Conservation (phyloP, 2,329 filamentous ascomycete genomes). For the Penicillium sp. region DNA sequence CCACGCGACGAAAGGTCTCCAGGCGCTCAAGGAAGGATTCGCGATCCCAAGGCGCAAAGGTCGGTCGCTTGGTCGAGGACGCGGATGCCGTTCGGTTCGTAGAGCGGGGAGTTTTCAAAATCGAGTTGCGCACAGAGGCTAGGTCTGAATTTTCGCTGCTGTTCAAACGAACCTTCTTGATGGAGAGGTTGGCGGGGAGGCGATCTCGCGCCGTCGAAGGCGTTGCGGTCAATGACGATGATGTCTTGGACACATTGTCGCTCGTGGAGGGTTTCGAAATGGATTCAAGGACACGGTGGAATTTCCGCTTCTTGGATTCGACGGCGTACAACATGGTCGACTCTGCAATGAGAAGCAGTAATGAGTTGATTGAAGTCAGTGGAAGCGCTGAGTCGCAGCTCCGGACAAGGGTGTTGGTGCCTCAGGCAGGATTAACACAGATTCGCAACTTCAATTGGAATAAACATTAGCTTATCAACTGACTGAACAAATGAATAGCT, state of each 20-base stretch:
- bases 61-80: slow-evolving; percentile 50
- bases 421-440: slow-evolving; percentile 18
- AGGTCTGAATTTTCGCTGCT: slow-evolving; percentile 21
- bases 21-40: slow-evolving; percentile 76
- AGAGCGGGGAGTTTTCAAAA: slow-evolving; percentile 30
- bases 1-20: slow-evolving; percentile 85
- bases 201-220: slow-evolving; percentile 25
- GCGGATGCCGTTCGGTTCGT: slow-evolving; percentile 29
- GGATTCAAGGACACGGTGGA: slow-evolving; percentile 47
- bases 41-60: slow-evolving; percentile 83
- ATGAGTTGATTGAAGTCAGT: slow-evolving; percentile 1
- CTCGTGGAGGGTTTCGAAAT: slow-evolving; percentile 32
- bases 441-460: neutral
- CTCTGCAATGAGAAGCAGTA: neutral
- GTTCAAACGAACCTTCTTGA: slow-evolving; percentile 37
- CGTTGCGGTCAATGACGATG: no score
- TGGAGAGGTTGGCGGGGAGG: slow-evolving; percentile 27
- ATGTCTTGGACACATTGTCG: slow-evolving; percentile 22
- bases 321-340: slow-evolving; percentile 44
- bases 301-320: slow-evolving; percentile 49
- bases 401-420: slow-evolving; percentile 16
- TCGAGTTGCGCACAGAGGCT: slow-evolving; percentile 25
- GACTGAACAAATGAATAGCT: neutral
- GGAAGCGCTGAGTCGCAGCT: no score
- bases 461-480: neutral